phyloP scores from a whole-genome alignment of 805 yeast genomes.

The Starmera quercuum region DNA sequence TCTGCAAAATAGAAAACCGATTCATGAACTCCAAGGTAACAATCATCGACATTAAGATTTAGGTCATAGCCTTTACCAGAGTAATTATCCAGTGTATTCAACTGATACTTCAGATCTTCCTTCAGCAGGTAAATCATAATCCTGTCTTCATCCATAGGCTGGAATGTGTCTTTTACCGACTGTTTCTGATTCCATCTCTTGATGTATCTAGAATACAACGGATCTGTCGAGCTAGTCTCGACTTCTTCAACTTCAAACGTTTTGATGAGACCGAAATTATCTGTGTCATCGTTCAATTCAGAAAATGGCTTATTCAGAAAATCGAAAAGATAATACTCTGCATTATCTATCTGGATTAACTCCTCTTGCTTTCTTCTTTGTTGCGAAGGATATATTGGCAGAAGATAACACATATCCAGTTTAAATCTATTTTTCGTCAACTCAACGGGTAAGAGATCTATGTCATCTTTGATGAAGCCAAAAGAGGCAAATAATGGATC shows the following conservation, averaged over 20 bases:
- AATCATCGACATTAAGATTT: conserved; percentile 21
- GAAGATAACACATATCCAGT: conserved; percentile 46
- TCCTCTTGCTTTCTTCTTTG: conserved; percentile 14
- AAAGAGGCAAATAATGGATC: conserved; percentile 60
- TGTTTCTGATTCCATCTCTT: conserved; percentile 17
- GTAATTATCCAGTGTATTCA: conserved; percentile 7
- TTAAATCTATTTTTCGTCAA: conserved; percentile 38
- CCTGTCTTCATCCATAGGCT: background rate
- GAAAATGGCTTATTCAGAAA: conserved; percentile 12
- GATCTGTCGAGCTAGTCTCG: conserved; percentile 6
- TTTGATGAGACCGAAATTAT: background rate
- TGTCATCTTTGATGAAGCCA: conserved; percentile 58
- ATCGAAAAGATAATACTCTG: conserved; percentile 7
- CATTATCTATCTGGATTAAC: conserved; percentile 5
- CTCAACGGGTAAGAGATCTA: conserved; percentile 48
- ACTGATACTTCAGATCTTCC: conserved; percentile 4
- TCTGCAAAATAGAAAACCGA: conserved; percentile 21
- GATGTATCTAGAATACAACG: conserved; percentile 7
- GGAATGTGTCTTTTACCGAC: conserved; percentile 9
- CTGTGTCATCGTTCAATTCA: conserved; percentile 6
- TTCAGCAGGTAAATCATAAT: conserved; percentile 3
- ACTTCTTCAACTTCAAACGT: conserved; percentile 5
- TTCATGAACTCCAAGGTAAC: conserved; percentile 29
- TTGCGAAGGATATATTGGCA: conserved; percentile 26
- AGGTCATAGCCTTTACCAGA: conserved; percentile 28